These are phyloP conservation scores for Camellia japonica DNA, from an alignment of 148 eudicot species.

Conservation along the genomic window DNA sequence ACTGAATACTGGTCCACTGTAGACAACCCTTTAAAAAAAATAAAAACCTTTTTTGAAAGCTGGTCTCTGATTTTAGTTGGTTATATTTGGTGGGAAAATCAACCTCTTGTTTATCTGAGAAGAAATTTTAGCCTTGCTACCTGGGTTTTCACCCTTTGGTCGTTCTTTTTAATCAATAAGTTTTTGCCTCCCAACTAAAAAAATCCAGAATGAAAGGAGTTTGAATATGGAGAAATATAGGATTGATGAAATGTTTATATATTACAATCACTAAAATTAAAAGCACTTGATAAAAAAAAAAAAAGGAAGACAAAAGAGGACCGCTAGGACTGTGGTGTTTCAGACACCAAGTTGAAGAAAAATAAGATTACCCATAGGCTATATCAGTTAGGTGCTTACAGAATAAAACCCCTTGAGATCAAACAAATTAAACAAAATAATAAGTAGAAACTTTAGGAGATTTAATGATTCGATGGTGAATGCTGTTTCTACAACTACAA, in stretches of 20 bases:
- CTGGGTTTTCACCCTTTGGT: neutral
- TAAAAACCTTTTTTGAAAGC: neutral
- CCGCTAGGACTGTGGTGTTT: neutral
- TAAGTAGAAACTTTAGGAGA: neutral
- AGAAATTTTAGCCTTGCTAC: neutral
- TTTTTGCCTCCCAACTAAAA: conserved; percentile 2
- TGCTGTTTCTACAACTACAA: neutral
- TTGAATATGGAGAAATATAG: neutral
- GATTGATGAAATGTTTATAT: neutral
- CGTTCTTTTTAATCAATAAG: neutral
- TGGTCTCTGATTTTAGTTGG: neutral
- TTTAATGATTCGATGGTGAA: neutral
- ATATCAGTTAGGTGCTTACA: neutral
- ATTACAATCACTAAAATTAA: neutral
- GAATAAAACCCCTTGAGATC: neutral
- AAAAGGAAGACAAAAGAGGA: neutral
- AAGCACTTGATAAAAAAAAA: neutral
- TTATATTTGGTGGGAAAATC: neutral
- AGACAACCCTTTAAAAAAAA: neutral
- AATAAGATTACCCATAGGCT: neutral
- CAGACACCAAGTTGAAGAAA: neutral
- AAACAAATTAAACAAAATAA: neutral
- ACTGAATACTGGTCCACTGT: neutral
- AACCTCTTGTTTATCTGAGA: neutral
- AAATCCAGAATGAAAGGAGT: neutral